phyloP scores from a whole-genome alignment of 2,329 filamentous ascomycete genomes.

The Acrocalymma vagum region DNA sequence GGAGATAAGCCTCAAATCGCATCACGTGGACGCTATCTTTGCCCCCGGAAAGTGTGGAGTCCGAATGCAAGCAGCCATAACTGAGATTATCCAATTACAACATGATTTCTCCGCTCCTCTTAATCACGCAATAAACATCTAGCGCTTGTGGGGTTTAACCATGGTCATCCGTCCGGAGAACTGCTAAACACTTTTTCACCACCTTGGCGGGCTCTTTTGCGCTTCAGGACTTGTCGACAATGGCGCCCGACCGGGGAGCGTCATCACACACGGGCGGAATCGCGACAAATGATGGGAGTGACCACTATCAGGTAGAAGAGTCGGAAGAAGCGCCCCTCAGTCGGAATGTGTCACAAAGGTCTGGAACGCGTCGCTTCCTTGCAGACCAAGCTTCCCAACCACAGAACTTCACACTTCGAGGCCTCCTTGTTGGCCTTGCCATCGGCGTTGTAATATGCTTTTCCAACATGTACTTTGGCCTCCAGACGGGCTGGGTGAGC shows the following conservation, averaged over 20 bases:
- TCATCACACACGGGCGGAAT: slow-evolving; percentile 12
- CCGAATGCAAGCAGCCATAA: no score
- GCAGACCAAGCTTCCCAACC: slow-evolving; percentile 50
- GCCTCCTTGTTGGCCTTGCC: slow-evolving; percentile 77
- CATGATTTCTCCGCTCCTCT: slow-evolving; percentile 22
- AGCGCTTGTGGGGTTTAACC: slow-evolving; percentile 13
- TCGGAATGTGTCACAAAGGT: slow-evolving; percentile 22
- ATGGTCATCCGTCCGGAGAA: slow-evolving; percentile 10
- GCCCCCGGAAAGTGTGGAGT: slow-evolving; percentile 12
- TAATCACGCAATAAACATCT: slow-evolving; percentile 28
- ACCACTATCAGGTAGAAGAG: slow-evolving; percentile 25
- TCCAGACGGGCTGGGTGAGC: slow-evolving; percentile 85
- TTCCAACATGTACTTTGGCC: slow-evolving; percentile 98
- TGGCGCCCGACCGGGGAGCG: slow-evolving; percentile 47
- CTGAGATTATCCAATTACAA: slow-evolving; percentile 24
- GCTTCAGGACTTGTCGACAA: slow-evolving; percentile 29
- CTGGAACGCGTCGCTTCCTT: slow-evolving; percentile 30
- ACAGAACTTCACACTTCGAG: slow-evolving; percentile 84
- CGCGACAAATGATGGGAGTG: slow-evolving; percentile 27
- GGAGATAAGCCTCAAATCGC: slow-evolving; percentile 34
- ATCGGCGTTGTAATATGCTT: slow-evolving; percentile 94
- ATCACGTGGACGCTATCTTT: slow-evolving; percentile 23
- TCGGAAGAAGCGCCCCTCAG: slow-evolving; percentile 20
- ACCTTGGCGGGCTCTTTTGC: slow-evolving; percentile 28
- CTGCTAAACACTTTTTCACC: slow-evolving; percentile 6